These are phyloP conservation scores for Neurospora hispaniola DNA, from an alignment of 495 filamentous ascomycete species.

Conservation along the genomic window DNA sequence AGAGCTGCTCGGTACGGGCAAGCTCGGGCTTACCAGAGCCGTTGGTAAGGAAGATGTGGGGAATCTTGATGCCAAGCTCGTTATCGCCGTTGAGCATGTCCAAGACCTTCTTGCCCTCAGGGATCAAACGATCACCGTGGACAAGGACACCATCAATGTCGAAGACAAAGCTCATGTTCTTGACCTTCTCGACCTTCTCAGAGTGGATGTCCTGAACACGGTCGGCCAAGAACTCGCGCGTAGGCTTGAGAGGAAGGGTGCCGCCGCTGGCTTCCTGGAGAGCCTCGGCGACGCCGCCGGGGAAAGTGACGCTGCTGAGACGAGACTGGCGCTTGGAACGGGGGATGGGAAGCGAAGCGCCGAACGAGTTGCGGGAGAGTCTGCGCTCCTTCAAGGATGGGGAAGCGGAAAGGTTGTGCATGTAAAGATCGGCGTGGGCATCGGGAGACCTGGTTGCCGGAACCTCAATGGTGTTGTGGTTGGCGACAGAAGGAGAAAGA, in stretches of 20 bases:
- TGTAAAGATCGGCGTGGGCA: slow-evolving; percentile 56
- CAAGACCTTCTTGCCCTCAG: slow-evolving; percentile 46
- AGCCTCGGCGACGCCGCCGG: slow-evolving; percentile 30
- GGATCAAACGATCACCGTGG: slow-evolving; percentile 53
- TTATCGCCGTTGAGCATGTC: slow-evolving; percentile 58
- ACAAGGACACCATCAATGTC: slow-evolving; percentile 59
- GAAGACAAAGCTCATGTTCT: slow-evolving; percentile 59
- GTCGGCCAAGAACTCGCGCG: slow-evolving; percentile 59
- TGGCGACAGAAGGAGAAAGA: slow-evolving; percentile 5
- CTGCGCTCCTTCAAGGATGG: slow-evolving; percentile 59
- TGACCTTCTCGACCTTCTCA: slow-evolving; percentile 53
- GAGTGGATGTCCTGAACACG: slow-evolving; percentile 62
- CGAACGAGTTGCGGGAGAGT: slow-evolving; percentile 70
- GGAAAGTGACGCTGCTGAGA: slow-evolving; percentile 41
- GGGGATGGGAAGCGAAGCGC: slow-evolving; percentile 65
- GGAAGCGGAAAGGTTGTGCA: slow-evolving; percentile 60
- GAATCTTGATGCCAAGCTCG: slow-evolving; percentile 59
- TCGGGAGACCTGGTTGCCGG: slow-evolving; percentile 60
- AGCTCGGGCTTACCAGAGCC: slow-evolving; percentile 53
- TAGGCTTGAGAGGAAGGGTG: slow-evolving; percentile 40
- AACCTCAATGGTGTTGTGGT: slow-evolving; percentile 52
- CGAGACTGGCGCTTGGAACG: slow-evolving; percentile 58
- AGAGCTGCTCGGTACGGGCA: slow-evolving; percentile 46
- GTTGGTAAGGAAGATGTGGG: slow-evolving; percentile 61
- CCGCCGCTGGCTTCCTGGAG: slow-evolving; percentile 29